Evolutionary conservation across 768 basidiomycete species (phyloP).

Genomic region (Cystobasidium onofrii): DNA sequence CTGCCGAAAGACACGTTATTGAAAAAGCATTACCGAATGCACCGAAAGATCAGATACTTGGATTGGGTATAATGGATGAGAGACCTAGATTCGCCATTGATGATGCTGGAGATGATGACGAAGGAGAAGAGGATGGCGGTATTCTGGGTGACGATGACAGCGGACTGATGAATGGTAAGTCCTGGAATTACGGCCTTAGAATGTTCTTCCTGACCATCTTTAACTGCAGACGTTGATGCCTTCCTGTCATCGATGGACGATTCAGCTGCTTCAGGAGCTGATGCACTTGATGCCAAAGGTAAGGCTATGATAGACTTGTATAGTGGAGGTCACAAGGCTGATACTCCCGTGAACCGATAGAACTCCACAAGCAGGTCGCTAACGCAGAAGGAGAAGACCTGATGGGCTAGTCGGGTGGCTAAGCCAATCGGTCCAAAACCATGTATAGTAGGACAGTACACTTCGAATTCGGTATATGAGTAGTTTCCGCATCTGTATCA

Average conservation of each 20-base stretch:
- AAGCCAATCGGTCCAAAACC: too few species aligned
- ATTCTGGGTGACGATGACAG: constrained; percentile 15
- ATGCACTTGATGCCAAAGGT: constrained; percentile 16
- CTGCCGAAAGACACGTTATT: constrained; percentile 40
- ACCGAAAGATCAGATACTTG: constrained; percentile 62
- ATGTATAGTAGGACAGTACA: too few species aligned
- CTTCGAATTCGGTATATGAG: too few species aligned
- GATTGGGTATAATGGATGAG: constrained; percentile 73
- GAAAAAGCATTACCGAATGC: constrained; percentile 44
- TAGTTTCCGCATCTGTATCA: not conserved
- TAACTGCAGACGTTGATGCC: constrained; percentile 17
- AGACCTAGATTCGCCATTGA: constrained; percentile 95
- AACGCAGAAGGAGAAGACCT: not conserved
- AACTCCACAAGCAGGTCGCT: not conserved
- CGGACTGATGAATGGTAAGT: constrained; percentile 34
- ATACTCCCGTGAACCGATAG: not conserved
- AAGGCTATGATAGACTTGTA: not conserved
- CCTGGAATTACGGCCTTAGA: not conserved
- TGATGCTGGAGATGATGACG: constrained; percentile 73
- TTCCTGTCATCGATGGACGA: constrained; percentile 30
- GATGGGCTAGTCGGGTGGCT: not conserved
- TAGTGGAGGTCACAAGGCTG: not conserved
- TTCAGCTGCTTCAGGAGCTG: not conserved
- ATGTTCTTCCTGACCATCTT: constrained; percentile 40
- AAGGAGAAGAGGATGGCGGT: constrained; percentile 36